phyloP scores from a whole-genome alignment of 2,329 filamentous ascomycete genomes.

The Basipetospora chlamydospora region DNA sequence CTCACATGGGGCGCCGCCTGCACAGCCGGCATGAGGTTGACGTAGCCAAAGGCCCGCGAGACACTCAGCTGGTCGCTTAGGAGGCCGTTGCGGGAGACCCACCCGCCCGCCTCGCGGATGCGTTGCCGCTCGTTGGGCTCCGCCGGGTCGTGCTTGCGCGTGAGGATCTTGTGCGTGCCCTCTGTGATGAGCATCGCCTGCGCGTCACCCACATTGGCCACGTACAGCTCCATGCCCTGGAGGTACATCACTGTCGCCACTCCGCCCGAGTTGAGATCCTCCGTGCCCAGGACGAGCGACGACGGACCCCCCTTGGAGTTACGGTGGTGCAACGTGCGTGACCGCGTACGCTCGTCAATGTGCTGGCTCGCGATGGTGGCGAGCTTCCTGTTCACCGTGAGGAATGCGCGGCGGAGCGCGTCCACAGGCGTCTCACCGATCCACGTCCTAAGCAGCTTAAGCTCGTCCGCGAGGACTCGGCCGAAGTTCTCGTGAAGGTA shows the following conservation, averaged over 20 bases:
- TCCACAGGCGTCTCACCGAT: slow-evolving; percentile 63
- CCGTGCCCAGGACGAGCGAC: slow-evolving; percentile 68
- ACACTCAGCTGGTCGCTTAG: slow-evolving; percentile 85
- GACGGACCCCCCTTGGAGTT: slow-evolving; percentile 56
- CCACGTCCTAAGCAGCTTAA: slow-evolving; percentile 56
- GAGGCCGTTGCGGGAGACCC: slow-evolving; percentile 86
- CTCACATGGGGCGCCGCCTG: slow-evolving; percentile 79
- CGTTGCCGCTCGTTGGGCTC: slow-evolving; percentile 71
- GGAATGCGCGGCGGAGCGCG: slow-evolving; percentile 72
- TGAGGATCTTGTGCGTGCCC: slow-evolving; percentile 69
- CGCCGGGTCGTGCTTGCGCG: slow-evolving; percentile 84
- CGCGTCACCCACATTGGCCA: slow-evolving; percentile 90
- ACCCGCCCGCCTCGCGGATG: slow-evolving; percentile 88
- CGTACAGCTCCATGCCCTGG: slow-evolving; percentile 76
- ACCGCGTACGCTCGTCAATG: slow-evolving; percentile 59
- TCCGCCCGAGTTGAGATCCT: slow-evolving; percentile 79
- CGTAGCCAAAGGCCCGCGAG: slow-evolving; percentile 88
- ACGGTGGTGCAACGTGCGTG: too few species aligned
- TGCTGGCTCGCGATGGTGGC: slow-evolving; percentile 71
- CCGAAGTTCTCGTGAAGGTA: slow-evolving; percentile 94
- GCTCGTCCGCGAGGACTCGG: slow-evolving; percentile 65
- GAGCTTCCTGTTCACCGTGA: slow-evolving; percentile 85
- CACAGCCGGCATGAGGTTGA: slow-evolving; percentile 80
- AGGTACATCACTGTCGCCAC: slow-evolving; percentile 88
- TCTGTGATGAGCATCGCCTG: slow-evolving; percentile 93